Conservation (phyloP, 495 filamentous ascomycete species). For the Aspergillus sclerotioniger region DNA sequence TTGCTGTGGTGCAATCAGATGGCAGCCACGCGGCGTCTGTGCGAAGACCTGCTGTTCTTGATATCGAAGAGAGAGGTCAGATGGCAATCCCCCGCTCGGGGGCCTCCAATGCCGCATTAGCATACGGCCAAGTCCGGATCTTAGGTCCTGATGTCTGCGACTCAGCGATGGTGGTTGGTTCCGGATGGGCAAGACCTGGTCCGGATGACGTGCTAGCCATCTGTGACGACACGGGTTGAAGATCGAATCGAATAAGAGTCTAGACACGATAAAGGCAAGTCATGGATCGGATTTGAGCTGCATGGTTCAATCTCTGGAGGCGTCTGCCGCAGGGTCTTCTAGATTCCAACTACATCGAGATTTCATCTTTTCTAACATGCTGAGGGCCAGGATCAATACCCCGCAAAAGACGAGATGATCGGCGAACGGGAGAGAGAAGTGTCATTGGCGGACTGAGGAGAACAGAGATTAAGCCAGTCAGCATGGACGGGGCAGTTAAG, state of each 20-base stretch:
- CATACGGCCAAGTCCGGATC: neutral
- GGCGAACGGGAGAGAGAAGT: neutral
- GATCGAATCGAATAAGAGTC: neutral
- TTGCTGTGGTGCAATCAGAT: constrained; percentile 4
- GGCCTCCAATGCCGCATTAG: neutral
- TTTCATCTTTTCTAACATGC: neutral
- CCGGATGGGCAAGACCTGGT: constrained; percentile 3
- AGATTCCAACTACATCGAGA: neutral
- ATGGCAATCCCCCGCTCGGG: neutral
- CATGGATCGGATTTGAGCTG: neutral
- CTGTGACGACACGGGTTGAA: neutral
- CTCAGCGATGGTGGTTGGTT: constrained; percentile 6
- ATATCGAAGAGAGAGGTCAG: neutral
- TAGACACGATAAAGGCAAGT: neutral
- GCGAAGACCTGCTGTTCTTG: neutral
- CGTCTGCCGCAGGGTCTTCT: too few relatives aligned
- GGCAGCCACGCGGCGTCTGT: neutral
- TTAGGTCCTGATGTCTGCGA: constrained; percentile 2
- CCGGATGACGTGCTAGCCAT: constrained; percentile 8
- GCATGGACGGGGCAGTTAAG: neutral
- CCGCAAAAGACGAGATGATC: neutral
- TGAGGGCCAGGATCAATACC: neutral
- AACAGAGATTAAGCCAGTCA: neutral
- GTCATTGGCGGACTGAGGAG: neutral
- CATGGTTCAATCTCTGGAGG: too few relatives aligned